phyloP scores from a whole-genome alignment of 768 basidiomycete species.

The Suillus sp. region DNA sequence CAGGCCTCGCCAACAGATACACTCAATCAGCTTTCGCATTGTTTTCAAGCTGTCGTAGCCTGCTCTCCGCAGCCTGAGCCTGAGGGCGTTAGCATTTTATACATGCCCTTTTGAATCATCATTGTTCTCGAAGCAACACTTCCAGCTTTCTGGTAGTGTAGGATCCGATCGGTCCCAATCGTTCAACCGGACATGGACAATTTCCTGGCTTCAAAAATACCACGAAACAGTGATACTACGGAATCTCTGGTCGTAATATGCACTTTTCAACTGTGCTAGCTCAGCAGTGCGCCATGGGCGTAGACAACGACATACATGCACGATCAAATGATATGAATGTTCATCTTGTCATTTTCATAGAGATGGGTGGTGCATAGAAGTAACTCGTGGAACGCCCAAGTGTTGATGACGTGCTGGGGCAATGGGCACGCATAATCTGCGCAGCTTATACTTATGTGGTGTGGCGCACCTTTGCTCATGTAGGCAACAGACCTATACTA shows the following conservation, averaged over 20 bases:
- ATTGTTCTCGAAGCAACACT: conserved; percentile 21
- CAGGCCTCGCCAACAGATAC: background rate
- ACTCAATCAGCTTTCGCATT: background rate
- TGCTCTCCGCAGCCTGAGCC: background rate
- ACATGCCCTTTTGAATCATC: conserved; percentile 19
- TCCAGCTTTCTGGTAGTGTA: conserved; percentile 28
- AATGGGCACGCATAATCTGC: background rate
- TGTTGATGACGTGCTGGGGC: background rate
- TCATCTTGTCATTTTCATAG: background rate
- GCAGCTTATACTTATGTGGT: background rate
- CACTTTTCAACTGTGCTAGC: conserved; percentile 16
- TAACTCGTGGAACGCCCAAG: background rate
- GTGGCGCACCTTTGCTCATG: background rate
- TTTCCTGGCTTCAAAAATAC: conserved; percentile 22
- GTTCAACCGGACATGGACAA: conserved; percentile 33
- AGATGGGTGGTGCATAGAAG: background rate
- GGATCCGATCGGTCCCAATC: conserved; percentile 42
- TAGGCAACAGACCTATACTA: background rate
- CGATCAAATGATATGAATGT: background rate
- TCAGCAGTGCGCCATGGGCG: conserved; percentile 43
- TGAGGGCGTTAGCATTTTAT: background rate
- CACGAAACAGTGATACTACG: background rate
- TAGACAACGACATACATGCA: conserved; percentile 22
- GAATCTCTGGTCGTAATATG: conserved; percentile 18
- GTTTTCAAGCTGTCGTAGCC: background rate